phyloP scores from a whole-genome alignment of 2,329 filamentous ascomycete species.

The Fusarium sp. region DNA sequence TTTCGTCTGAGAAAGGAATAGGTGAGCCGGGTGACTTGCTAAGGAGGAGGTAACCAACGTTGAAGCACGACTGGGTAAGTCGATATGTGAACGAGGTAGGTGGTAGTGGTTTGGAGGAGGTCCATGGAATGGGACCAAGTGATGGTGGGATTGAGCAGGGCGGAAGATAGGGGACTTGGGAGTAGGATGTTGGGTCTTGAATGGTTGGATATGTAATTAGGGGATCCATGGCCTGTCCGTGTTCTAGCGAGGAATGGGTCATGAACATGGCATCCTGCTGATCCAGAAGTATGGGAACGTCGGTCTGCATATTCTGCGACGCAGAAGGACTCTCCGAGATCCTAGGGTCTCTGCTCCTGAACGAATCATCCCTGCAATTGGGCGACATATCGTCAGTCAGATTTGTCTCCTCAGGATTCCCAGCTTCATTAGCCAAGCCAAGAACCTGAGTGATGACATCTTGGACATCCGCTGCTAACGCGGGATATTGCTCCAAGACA shows the following conservation, averaged over 20 bases:
- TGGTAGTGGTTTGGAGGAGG: neutral
- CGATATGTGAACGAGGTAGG: neutral
- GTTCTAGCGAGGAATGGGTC: no score
- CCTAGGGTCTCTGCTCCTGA: no score
- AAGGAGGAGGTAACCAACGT: neutral
- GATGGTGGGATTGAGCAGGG: neutral
- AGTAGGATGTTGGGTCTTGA: neutral
- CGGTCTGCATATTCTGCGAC: neutral
- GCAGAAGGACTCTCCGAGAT: neutral
- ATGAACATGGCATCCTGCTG: neutral
- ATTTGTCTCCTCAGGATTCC: neutral
- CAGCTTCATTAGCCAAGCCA: slow-evolving; percentile 6
- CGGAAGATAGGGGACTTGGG: neutral
- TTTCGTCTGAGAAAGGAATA: neutral
- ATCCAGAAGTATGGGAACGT: neutral
- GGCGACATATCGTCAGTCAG: neutral
- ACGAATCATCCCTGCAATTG: neutral
- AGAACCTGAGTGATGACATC: slow-evolving; percentile 4
- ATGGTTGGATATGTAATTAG: neutral
- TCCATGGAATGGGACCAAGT: neutral
- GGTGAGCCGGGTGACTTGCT: neutral
- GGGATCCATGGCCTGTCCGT: neutral
- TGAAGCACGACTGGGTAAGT: neutral
- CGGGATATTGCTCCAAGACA: slow-evolving; percentile 1
- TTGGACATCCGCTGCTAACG: neutral